Conservation (phyloP, 768 basidiomycete species). For the Chalciporus piperatus region DNA sequence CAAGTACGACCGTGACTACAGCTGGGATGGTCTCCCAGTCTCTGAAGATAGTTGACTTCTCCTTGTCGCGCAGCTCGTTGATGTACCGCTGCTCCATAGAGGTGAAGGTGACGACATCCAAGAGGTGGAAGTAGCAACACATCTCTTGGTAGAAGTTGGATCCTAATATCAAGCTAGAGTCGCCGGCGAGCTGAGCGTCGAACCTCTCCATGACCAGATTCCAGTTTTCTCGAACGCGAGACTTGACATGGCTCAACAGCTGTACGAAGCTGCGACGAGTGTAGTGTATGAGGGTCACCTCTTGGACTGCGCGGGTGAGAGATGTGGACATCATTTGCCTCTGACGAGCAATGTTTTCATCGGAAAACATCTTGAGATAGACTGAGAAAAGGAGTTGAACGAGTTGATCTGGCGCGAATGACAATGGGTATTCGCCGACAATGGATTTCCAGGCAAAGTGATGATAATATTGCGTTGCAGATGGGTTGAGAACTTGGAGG, state of each 20-base stretch:
- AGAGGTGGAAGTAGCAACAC: slow-evolving; percentile 40
- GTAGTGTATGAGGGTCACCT: slow-evolving; percentile 39
- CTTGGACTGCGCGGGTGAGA: not conserved
- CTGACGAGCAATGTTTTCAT: slow-evolving; percentile 22
- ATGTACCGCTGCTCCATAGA: slow-evolving; percentile 16
- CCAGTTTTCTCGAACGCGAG: slow-evolving; percentile 42
- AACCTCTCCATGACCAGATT: slow-evolving; percentile 33
- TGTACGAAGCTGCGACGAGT: slow-evolving; percentile 46
- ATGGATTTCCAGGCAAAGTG: slow-evolving; percentile 27
- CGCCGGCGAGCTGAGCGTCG: slow-evolving; percentile 17
- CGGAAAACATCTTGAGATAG: slow-evolving; percentile 30
- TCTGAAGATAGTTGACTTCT: slow-evolving; percentile 23
- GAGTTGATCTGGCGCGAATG: slow-evolving; percentile 25
- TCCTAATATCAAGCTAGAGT: slow-evolving; percentile 21
- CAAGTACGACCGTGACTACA: slow-evolving; percentile 31
- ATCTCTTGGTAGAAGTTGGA: slow-evolving; percentile 46
- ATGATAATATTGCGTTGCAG: slow-evolving; percentile 17
- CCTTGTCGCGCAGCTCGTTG: slow-evolving; percentile 5
- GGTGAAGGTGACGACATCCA: slow-evolving; percentile 35
- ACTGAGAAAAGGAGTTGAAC: slow-evolving; percentile 22
- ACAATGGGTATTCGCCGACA: slow-evolving; percentile 5
- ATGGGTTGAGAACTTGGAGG: not conserved
- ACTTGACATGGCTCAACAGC: slow-evolving; percentile 42
- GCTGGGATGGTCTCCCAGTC: slow-evolving; percentile 31
- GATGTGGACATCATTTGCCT: slow-evolving; percentile 7